phyloP scores from a whole-genome alignment of 2,329 filamentous ascomycete genomes.

The Aspergillus tamarii region DNA sequence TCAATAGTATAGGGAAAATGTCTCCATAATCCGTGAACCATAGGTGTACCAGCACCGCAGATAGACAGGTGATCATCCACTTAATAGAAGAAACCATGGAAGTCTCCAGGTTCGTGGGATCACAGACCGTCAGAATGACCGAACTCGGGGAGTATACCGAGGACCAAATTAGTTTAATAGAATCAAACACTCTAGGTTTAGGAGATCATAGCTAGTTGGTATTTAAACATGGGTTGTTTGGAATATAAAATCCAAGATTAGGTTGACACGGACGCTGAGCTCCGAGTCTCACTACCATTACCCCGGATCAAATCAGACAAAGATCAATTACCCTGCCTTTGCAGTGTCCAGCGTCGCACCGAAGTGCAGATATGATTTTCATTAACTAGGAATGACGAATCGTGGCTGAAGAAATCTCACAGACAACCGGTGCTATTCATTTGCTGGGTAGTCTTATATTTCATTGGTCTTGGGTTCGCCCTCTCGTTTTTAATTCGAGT shows the following conservation, averaged over 20 bases:
- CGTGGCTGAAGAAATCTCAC: no score
- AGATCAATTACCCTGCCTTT: background rate
- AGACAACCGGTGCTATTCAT: no score
- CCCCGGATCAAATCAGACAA: background rate
- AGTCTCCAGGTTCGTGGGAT: background rate
- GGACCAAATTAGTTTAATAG: background rate
- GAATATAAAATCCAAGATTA: background rate
- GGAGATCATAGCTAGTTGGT: background rate
- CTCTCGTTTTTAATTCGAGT: no score
- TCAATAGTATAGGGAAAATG: background rate
- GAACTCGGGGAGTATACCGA: background rate
- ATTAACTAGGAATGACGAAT: no score
- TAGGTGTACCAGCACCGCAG: background rate
- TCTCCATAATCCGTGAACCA: background rate
- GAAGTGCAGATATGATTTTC: background rate
- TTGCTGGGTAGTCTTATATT: no score
- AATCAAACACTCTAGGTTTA: background rate
- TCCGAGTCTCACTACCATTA: background rate
- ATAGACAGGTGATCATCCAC: background rate
- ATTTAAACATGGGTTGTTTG: background rate
- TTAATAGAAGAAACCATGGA: background rate
- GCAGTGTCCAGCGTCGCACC: background rate
- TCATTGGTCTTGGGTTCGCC: no score
- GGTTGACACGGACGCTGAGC: background rate
- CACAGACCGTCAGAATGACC: background rate